phyloP scores from a whole-genome alignment of 257 asterid species.

The Paraleonurus japonicus region DNA sequence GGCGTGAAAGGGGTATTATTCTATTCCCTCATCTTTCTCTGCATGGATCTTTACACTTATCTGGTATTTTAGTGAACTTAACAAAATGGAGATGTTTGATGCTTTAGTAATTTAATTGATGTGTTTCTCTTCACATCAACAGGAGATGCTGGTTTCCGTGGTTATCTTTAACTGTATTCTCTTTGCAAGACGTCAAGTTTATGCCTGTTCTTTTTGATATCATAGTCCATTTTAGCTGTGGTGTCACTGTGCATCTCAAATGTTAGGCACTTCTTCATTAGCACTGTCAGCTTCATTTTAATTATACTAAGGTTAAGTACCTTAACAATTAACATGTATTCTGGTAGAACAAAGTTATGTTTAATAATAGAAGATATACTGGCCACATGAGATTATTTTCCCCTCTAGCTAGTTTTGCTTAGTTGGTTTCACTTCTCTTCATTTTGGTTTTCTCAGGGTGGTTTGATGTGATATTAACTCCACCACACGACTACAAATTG shows the following conservation, averaged over 20 bases:
- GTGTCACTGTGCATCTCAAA: background rate
- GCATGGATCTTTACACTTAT: background rate
- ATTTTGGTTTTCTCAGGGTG: slow-evolving; percentile 57
- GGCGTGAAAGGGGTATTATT: slow-evolving; percentile 82
- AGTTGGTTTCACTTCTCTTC: slow-evolving; percentile 11
- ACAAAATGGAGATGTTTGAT: too few relatives aligned
- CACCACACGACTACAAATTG: slow-evolving; percentile 73
- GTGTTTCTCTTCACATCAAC: slow-evolving; percentile 7
- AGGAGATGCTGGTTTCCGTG: slow-evolving; percentile 11
- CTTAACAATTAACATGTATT: slow-evolving; percentile 4
- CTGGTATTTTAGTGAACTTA: slow-evolving; percentile 2
- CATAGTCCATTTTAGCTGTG: background rate
- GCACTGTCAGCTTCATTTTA: background rate
- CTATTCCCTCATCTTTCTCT: slow-evolving; percentile 16
- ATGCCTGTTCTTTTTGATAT: background rate
- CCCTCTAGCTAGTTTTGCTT: background rate
- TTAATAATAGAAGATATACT: background rate
- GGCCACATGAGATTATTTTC: background rate
- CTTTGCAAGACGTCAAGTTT: background rate
- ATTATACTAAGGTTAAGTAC: background rate
- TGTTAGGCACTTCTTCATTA: slow-evolving; percentile 4
- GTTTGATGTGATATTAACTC: slow-evolving; percentile 80
- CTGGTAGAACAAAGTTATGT: background rate
- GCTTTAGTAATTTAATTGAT: background rate
- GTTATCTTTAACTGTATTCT: background rate